These are phyloP conservation scores for Candolleomyces aberdarensis DNA, from an alignment of 768 basidiomycete genomes.

Conservation along the genomic window DNA sequence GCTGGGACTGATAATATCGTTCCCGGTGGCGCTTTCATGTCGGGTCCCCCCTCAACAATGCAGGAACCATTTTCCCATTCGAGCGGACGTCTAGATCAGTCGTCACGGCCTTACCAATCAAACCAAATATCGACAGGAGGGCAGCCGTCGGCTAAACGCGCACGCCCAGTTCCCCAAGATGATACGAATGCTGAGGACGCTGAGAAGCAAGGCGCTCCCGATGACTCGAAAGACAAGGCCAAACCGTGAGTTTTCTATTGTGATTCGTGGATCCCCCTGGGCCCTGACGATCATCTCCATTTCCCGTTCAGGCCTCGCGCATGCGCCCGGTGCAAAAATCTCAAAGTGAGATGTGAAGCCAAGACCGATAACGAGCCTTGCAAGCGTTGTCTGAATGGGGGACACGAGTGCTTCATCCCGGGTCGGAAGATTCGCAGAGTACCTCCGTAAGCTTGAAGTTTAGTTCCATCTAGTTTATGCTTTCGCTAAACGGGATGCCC, in stretches of 20 bases:
- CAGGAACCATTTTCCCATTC: conserved; percentile 22
- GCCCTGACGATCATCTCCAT: conserved; percentile 9
- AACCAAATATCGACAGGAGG: conserved; percentile 17
- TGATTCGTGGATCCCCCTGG: conserved; percentile 6
- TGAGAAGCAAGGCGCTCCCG: conserved; percentile 26
- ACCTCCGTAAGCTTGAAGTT: conserved; percentile 59
- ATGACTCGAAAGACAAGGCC: conserved; percentile 37
- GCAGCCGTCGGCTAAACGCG: conserved; percentile 34
- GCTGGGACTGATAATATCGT: conserved; percentile 12
- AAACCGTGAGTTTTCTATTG: conserved; percentile 37
- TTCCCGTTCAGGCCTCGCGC: conserved; percentile 45
- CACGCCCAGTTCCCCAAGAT: conserved; percentile 21
- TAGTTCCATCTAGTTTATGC: neutral
- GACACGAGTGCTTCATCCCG: conserved; percentile 75
- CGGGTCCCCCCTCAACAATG: conserved; percentile 24
- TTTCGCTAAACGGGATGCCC: conserved; percentile 4
- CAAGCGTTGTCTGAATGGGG: conserved; percentile 68
- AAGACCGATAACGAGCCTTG: conserved; percentile 69
- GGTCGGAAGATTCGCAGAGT: conserved; percentile 78
- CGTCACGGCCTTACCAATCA: neutral
- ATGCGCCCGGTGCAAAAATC: conserved; percentile 66
- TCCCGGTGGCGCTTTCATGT: conserved; percentile 10
- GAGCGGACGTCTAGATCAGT: conserved; percentile 9
- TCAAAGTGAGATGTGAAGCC: conserved; percentile 76
- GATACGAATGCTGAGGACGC: conserved; percentile 39